Evolutionary conservation across 2,329 filamentous ascomycete genomes (phyloP).

Genomic region (Drechslera avenae): DNA sequence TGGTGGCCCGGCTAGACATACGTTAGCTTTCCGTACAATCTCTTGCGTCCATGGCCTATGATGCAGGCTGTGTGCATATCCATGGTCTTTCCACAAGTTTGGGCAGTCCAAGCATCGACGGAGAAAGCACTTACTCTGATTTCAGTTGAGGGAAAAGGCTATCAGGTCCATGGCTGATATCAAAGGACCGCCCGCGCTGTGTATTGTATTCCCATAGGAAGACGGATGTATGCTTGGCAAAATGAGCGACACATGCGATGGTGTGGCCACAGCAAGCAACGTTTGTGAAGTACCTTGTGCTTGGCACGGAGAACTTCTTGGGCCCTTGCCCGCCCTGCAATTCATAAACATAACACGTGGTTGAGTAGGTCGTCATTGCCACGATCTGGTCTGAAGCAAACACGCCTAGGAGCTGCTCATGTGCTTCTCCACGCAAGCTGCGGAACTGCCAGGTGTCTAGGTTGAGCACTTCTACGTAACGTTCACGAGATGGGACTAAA

Average conservation of each 20-base stretch:
- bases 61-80: too few species aligned
- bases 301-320: constrained; percentile 31
- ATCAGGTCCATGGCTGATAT: constrained; percentile 11
- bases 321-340: constrained; percentile 12
- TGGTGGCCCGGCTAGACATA: background rate
- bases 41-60: too few species aligned
- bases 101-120: too few species aligned
- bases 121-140: background rate
- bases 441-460: constrained; percentile 26
- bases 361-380: constrained; percentile 20
- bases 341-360: constrained; percentile 29
- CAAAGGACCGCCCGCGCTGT: constrained; percentile 27
- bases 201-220: constrained; percentile 41
- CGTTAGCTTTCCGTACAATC: constrained; percentile 7
- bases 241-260: constrained; percentile 27
- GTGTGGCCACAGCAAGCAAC: constrained; percentile 27
- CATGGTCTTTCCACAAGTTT: too few species aligned
- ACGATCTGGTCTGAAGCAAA: constrained; percentile 34
- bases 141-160: background rate
- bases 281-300: background rate
- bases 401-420: constrained; percentile 26
- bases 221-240: constrained; percentile 10
- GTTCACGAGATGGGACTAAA: background rate
- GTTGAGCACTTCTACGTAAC: constrained; percentile 28
- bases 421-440: constrained; percentile 20